Conservation (phyloP, 495 filamentous ascomycete species). For the Platismatia glauca region DNA sequence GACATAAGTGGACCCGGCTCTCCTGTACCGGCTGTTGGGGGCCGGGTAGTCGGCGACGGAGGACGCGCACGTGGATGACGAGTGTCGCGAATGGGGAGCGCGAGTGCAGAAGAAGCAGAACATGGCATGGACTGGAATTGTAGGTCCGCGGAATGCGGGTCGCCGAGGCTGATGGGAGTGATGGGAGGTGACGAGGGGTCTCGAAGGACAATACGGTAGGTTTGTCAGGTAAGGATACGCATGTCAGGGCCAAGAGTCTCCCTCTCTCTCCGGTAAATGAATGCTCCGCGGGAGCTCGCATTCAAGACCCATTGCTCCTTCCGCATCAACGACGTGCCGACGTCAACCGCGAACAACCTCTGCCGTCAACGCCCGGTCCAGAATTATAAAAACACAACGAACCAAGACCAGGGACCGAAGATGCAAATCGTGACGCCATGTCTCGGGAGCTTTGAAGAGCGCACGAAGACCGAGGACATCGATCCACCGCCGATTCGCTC, state of each 20-base stretch:
- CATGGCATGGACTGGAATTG: not conserved
- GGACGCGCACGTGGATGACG: not conserved
- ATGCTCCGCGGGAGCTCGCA: not conserved
- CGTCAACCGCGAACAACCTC: not conserved
- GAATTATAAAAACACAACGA: not conserved
- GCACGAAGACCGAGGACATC: not conserved
- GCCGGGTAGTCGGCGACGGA: not conserved
- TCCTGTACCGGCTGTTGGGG: not conserved
- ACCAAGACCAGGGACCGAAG: not conserved
- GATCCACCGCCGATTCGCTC: not conserved
- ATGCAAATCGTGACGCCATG: not conserved
- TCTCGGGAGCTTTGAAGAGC: not conserved
- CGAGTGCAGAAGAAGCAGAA: constrained; percentile 1
- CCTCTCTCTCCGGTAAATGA: not conserved
- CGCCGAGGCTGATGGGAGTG: too few relatives aligned
- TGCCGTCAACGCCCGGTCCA: not conserved
- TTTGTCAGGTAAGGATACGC: not conserved
- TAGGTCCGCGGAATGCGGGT: not conserved
- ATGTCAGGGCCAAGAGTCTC: not conserved
- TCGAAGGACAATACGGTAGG: not conserved
- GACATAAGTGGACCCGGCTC: not conserved
- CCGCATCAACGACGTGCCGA: not conserved
- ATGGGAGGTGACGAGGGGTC: not conserved
- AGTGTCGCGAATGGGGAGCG: not conserved
- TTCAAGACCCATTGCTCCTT: not conserved